These are phyloP conservation scores for Phytopythium montanum DNA, from an alignment of 352 stramenopile genomes.

Conservation along the genomic window DNA sequence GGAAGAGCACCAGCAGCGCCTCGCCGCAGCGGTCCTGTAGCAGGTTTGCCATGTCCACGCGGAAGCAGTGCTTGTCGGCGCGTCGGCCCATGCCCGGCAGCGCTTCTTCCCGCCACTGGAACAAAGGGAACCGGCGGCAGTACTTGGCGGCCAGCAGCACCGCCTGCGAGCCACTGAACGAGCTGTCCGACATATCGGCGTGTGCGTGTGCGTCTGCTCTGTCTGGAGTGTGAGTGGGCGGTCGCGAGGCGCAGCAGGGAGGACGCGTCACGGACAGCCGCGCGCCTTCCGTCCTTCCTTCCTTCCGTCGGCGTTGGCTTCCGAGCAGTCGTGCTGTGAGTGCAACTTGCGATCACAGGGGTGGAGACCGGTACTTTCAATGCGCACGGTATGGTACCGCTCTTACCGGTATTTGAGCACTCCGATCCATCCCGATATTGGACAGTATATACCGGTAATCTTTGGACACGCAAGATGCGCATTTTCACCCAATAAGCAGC, in stretches of 20 bases:
- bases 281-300: not conserved
- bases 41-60: slow-evolving; percentile 68
- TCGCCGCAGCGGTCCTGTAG: slow-evolving; percentile 44
- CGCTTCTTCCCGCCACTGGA: slow-evolving; percentile 66
- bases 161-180: slow-evolving; percentile 52
- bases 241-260: not conserved
- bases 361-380: not conserved
- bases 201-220: not conserved
- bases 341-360: no score
- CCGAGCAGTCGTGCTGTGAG: no score
- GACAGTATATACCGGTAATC: not conserved
- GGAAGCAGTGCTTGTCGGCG: slow-evolving; percentile 66
- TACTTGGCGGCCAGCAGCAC: slow-evolving; percentile 76
- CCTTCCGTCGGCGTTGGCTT: no score
- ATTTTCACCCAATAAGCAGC: not conserved
- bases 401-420: no score
- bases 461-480: not conserved
- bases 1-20: slow-evolving; percentile 62
- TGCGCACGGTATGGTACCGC: no score
- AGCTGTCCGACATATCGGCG: slow-evolving; percentile 6
- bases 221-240: not conserved
- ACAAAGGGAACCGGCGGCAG: slow-evolving; percentile 64
- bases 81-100: slow-evolving; percentile 52
- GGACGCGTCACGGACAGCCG: not conserved
- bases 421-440: no score